Base-by-base conservation (phyloP, 1,284 basidiomycete genomes). In the Trichosporon faecale region DNA sequence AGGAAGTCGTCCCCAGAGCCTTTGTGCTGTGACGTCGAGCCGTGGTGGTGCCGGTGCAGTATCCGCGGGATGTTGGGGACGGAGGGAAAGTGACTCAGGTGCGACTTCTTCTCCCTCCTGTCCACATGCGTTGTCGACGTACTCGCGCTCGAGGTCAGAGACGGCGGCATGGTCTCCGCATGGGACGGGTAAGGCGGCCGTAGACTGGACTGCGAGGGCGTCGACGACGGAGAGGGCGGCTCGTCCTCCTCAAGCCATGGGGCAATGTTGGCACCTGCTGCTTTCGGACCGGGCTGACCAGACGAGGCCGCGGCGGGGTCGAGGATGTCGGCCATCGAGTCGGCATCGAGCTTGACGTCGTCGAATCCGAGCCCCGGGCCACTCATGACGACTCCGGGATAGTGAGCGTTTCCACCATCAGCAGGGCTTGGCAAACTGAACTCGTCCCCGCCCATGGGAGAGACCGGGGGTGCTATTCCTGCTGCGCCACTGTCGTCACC, bases 191-290 rank as follows among this genome's bases (percentile, higher is more conserved):
- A 18, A 16, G 60, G 35, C 63, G 63, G 35, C 35, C 37, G 4
- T 5, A 27, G 35, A 44, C 63, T 64, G 4, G 63, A 44, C 37
- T 37, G 25, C 55, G 72, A 60, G 35, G 55, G 55, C 55, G 55
- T 60, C 27, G 55, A 60, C 18, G 55, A 60, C 9, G 57, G 57
- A 31, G 57, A 61, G 57, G 68, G 49, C n/a, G 73, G 70, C 44
- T 60, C 64, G 70, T 80, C 80, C 31, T 83, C 81, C 67, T 74
- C 73, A 27, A 81, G 69, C 81, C 81, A 83, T 8, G 81, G 81
- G 8, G 81, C 81, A 65, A 82, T 81, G 68, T 81, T 83, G 21
- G 77, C 73, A 0, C 73, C 70, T 2, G 69, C 72, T 64, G 63
- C 69, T 70, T 46, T 74, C 49, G 61, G n/a, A 57, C 6, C 49